phyloP scores from a whole-genome alignment of 176 grass and related monocot genomes.

The Panicum miliaceum region DNA sequence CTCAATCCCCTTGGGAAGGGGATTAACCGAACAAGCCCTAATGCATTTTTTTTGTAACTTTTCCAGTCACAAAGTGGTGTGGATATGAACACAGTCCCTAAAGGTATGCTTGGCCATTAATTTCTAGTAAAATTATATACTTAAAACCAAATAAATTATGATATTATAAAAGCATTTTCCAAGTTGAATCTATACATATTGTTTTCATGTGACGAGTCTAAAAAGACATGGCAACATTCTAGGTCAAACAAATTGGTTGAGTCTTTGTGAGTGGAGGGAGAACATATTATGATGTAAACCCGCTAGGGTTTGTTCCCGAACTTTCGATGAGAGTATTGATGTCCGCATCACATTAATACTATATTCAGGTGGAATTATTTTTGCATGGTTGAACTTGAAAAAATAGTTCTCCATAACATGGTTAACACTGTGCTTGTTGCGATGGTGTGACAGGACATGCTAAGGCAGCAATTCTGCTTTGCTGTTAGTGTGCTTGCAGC shows the following conservation, averaged over 20 bases:
- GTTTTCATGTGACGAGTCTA: background rate
- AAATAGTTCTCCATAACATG: slow-evolving; percentile 11
- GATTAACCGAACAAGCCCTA: too few relatives aligned
- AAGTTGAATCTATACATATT: background rate
- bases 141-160: background rate
- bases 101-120: background rate
- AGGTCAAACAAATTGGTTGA: background rate
- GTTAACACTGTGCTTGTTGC: slow-evolving; percentile 26
- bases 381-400: slow-evolving; percentile 6
- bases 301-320: too few relatives aligned
- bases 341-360: background rate
- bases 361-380: background rate
- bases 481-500: slow-evolving; percentile 38
- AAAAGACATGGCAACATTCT: background rate
- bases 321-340: too few relatives aligned
- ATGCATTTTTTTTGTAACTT: background rate
- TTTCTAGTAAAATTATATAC: background rate
- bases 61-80: background rate
- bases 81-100: background rate
- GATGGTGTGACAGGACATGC: slow-evolving; percentile 34
- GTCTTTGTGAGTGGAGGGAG: background rate
- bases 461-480: slow-evolving; percentile 23
- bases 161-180: background rate
- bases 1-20: too few relatives aligned
- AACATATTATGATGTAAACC: too few relatives aligned